Base-by-base conservation (phyloP, 176 grass and related monocot species). In the Ampelocalamus luodianensis region DNA sequence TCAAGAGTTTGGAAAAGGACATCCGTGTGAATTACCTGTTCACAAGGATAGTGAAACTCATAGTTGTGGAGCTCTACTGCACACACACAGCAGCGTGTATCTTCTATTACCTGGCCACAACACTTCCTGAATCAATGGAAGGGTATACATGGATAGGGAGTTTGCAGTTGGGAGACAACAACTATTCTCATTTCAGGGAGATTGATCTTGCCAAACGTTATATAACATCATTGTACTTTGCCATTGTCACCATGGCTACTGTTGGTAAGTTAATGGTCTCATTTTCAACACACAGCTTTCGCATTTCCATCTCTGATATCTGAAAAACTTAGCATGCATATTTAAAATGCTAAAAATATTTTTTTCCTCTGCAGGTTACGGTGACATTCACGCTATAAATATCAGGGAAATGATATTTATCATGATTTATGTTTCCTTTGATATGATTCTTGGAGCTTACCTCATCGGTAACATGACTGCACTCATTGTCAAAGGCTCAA, bases 381-480 rank as follows among this genome's bases (percentile, higher is more conserved):
- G 97, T 74, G 97, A 99, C 78, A 96, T 99, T 82, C 93, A 94
- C 88, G 97, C 97, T 53, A 84, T 94, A 70, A 99, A 99, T 86
- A 18, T 85, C 62, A 99, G 93, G 81, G 97, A 99, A 89, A 99
- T 99, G 97, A 88, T 99, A 79, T 99, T 99, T 80, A 73, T 99
- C 68, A 99, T 99, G 97, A 94, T 99, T 63, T 99, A 92, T 87
- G 97, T 99, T 48, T 99, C 97, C 64, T 99, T 96, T 80, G 97
- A 99, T 89, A 99, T 99, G 97, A 94, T 99, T 89, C 90, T 99
- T 20, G 91, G 97, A 58, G 97, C 97, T 71, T 99, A 99, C 76
- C 93, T 99, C 66, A 96, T 99, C 16, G 97, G 97, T 86, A 99
- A 94, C 81, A 94, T 96, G 93, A 99, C 97, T 79, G 97, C 97